Evolutionary conservation across 441 rosid genomes (phyloP).

Genomic region (Pelargonium fulgidum): DNA sequence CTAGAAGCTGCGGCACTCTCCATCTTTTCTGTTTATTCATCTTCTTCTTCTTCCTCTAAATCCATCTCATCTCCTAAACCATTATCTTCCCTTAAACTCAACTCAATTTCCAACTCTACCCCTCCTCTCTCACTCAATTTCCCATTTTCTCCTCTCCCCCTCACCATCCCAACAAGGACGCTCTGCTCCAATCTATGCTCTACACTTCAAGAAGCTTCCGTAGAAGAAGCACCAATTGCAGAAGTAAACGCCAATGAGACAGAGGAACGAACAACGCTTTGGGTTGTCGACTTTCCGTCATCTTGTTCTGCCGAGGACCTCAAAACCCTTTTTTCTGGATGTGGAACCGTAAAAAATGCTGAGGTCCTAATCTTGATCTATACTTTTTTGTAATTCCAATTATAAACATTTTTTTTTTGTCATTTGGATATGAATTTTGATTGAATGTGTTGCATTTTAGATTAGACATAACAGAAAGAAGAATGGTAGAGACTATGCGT

Average conservation of each 20-base stretch:
- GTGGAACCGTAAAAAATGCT: slow-evolving; percentile 61
- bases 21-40: slow-evolving; percentile 20
- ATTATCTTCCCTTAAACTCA: slow-evolving; percentile 21
- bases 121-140: slow-evolving; percentile 25
- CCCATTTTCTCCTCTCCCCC: slow-evolving; percentile 12
- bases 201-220: too few species aligned
- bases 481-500: slow-evolving; percentile 56
- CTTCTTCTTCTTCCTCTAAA: slow-evolving; percentile 27
- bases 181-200: too few species aligned
- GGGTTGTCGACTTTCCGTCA: slow-evolving; percentile 70
- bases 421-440: slow-evolving; percentile 12
- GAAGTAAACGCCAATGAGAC: slow-evolving; percentile 33
- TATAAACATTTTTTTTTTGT: background rate
- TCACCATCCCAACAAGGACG: slow-evolving; percentile 8
- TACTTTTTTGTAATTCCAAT: background rate
- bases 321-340: slow-evolving; percentile 54
- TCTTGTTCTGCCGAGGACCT: slow-evolving; percentile 52
- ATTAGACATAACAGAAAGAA: slow-evolving; percentile 62
- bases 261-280: slow-evolving; percentile 54
- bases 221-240: slow-evolving; percentile 1
- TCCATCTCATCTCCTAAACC: slow-evolving; percentile 24
- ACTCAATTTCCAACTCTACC: slow-evolving; percentile 15
- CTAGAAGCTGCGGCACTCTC: slow-evolving; percentile 36
- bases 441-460: slow-evolving; percentile 24
- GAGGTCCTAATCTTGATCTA: slow-evolving; percentile 40